phyloP scores from a whole-genome alignment of 176 grass and related monocot species.

The Zea mays region Zm-B73-REFERENCE-NAM-5.0 NC_050096.1:35176501-35177000 shows the following conservation, averaged over 20 bases:
- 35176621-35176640: slow-evolving; percentile 52
- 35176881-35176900: slow-evolving; percentile 31
- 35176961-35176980: slow-evolving; percentile 68
- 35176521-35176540: not conserved
- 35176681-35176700: slow-evolving; percentile 42
- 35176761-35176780: slow-evolving; percentile 96
- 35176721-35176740: slow-evolving; percentile 96
- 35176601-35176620: slow-evolving; percentile 89
- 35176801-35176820: slow-evolving; percentile 86
- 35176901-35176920: slow-evolving; percentile 92
- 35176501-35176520: slow-evolving; percentile 35
- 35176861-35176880: not conserved
- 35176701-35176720: slow-evolving; percentile 84
- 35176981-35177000: slow-evolving; percentile 91
- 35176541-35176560: slow-evolving; percentile 78
- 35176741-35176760: slow-evolving; percentile 74
- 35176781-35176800: slow-evolving; percentile 96
- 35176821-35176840: slow-evolving; percentile 29
- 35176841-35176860: slow-evolving; percentile 20
- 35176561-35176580: slow-evolving; percentile 91
- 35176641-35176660: slow-evolving; percentile 1
- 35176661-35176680: slow-evolving; percentile 18
- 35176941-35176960: slow-evolving; percentile 95
- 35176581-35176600: slow-evolving; percentile 94
- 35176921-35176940: slow-evolving; percentile 98